phyloP scores from a whole-genome alignment of 225 moss, liverwort and hornwort genomes.

The Bryum argenteum region DNA sequence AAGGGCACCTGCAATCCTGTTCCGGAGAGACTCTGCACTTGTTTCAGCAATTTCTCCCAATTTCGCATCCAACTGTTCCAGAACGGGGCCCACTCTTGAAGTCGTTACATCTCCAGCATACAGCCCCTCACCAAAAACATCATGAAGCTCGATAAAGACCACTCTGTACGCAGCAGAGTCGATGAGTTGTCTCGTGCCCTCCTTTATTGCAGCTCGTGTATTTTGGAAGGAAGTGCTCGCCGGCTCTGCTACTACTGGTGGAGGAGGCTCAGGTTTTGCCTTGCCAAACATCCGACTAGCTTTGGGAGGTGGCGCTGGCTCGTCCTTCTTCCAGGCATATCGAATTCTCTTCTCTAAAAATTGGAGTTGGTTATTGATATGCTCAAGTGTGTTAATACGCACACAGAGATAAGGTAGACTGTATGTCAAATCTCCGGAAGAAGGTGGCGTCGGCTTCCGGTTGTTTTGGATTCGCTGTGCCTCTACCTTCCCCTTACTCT shows the following conservation, averaged over 20 bases:
- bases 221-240: conserved; percentile 39
- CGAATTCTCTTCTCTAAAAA: conserved; percentile 78
- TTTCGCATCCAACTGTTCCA: conserved; percentile 71
- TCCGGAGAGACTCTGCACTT: conserved; percentile 61
- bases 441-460: conserved; percentile 16
- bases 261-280: conserved; percentile 35
- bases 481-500: conserved; percentile 68
- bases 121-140: conserved; percentile 78
- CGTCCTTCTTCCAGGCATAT: conserved; percentile 77
- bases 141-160: conserved; percentile 65
- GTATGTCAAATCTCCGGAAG: conserved; percentile 39
- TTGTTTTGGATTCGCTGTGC: conserved; percentile 42
- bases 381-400: conserved; percentile 85
- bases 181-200: conserved; percentile 62
- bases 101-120: conserved; percentile 75
- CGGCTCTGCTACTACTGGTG: conserved; percentile 35
- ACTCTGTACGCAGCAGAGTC: conserved; percentile 79
- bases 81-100: conserved; percentile 57
- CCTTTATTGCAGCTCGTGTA: conserved; percentile 46
- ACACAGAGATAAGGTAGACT: conserved; percentile 72
- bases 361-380: conserved; percentile 72
- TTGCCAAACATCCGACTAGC: conserved; percentile 42
- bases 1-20: conserved; percentile 74
- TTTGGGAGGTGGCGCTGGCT: conserved; percentile 48
- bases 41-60: conserved; percentile 72